phyloP scores from a whole-genome alignment of 2,329 filamentous ascomycete species.

The Apiospora marii region DNA sequence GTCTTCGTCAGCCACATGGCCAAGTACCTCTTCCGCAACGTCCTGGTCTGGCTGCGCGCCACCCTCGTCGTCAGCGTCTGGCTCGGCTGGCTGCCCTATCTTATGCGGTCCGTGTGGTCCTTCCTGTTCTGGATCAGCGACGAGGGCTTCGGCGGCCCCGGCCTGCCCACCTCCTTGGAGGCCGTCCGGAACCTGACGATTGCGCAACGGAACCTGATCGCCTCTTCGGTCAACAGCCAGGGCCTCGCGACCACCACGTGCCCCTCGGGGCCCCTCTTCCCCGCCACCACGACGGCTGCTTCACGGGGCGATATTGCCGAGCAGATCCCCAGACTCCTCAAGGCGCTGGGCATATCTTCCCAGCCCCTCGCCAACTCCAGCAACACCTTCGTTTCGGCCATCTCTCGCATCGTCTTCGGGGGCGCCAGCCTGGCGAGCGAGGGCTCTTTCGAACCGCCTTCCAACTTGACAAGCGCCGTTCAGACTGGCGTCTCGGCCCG shows the following conservation, averaged over 20 bases:
- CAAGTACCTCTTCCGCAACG: slow-evolving; percentile 74
- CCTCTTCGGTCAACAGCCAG: slow-evolving; percentile 34
- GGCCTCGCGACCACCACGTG: slow-evolving; percentile 41
- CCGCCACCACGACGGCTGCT: slow-evolving; percentile 48
- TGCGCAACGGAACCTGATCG: slow-evolving; percentile 34
- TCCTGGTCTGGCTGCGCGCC: slow-evolving; percentile 81
- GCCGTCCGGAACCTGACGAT: slow-evolving; percentile 42
- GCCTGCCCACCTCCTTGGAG: slow-evolving; percentile 35
- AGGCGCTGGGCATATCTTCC: background rate
- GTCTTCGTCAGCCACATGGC: slow-evolving; percentile 83
- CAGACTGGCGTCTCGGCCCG: slow-evolving; percentile 31
- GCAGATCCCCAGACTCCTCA: slow-evolving; percentile 38
- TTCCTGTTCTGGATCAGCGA: slow-evolving; percentile 95
- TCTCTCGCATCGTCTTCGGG: slow-evolving; percentile 25
- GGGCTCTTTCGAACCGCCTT: background rate
- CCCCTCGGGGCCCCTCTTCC: slow-evolving; percentile 49
- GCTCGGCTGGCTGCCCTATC: slow-evolving; percentile 87
- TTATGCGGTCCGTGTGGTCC: slow-evolving; percentile 91
- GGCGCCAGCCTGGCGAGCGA: slow-evolving; percentile 1
- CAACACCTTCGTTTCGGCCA: slow-evolving; percentile 23
- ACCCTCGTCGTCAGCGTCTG: slow-evolving; percentile 84
- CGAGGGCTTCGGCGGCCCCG: slow-evolving; percentile 64
- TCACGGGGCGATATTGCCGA: slow-evolving; percentile 46
- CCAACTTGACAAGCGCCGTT: slow-evolving; percentile 36
- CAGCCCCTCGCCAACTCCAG: slow-evolving; percentile 21